Percentiles rank a stretch among this genome's conserved stretches.
Evolutionary conservation across 225 moss, liverwort and hornwort species (phyloP).

Genomic region (Antitrichia curtipendula): DNA sequence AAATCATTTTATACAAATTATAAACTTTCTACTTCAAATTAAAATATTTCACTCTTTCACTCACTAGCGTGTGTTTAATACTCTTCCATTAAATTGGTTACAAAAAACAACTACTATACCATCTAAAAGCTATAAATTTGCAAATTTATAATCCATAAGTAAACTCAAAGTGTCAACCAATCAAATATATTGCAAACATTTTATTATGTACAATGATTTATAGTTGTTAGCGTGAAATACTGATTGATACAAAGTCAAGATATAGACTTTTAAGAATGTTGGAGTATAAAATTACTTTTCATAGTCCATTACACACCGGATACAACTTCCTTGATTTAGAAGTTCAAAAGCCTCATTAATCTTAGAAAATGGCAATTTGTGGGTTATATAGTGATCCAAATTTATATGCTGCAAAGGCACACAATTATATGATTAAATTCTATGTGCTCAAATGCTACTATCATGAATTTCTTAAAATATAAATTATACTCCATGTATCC

Average conservation of each 20-base stretch:
- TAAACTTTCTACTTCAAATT: background rate
- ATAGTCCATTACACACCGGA: slow-evolving; percentile 43
- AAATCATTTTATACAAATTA: background rate
- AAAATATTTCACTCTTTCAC: fast-evolving
- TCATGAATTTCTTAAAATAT: background rate
- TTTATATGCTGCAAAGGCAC: slow-evolving; percentile 16
- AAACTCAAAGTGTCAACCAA: background rate
- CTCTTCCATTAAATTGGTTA: background rate
- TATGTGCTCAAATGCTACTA: background rate
- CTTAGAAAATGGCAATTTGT: slow-evolving; percentile 35
- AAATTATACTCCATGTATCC: no score
- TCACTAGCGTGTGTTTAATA: background rate
- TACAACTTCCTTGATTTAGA: slow-evolving; percentile 24
- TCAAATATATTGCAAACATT: background rate
- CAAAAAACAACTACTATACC: background rate
- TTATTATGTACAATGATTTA: background rate
- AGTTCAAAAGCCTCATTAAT: slow-evolving; percentile 39
- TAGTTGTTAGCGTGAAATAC: background rate
- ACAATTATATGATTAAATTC: background rate
- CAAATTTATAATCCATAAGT: background rate
- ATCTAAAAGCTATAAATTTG: background rate
- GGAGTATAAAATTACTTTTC: background rate
- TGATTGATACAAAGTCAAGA: background rate
- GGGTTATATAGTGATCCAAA: slow-evolving; percentile 41
- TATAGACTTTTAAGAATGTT: background rate